Base-by-base conservation (phyloP, 768 basidiomycete species). In the Baorangia bicolor region DNA sequence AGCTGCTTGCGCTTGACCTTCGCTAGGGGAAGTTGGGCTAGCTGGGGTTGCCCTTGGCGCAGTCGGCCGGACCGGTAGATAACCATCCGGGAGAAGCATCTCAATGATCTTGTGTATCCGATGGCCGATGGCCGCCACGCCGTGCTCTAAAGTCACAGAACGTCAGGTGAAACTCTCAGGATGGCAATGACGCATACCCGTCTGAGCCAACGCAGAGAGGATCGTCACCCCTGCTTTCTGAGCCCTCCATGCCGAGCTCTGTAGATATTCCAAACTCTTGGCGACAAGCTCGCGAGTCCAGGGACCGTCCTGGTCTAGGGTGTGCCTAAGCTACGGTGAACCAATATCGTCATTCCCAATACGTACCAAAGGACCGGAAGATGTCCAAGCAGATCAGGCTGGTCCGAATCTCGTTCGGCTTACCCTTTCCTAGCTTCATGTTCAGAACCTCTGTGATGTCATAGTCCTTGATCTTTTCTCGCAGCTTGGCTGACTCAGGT, bases 161-260 rank as follows among this genome's bases (percentile, higher is more conserved):
- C 25, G 12, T 55, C 37, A 57, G 39, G 1, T 4, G 25, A 30
- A 27, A 12, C 25, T 13, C 18, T 21, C 6, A 38, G 16, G 12
- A 20, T 42, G 11, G 14, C 1, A 13, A 14, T 16, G 16, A 42
- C 27, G 1, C 51, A 18, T 57, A 65, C 66, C 39, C 0, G 66
- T 67, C 40, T 50, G 61, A 30, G 61, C 58, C 49, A 67, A 43
- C 5, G 66, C 60, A 12, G 55, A 65, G 11, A 67, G 64, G 14
- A 68, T 63, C 9, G 43, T 57, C 40, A 65, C 61, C 2, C 64
- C 66, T 12, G 64, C 64, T 25, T 67, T 67, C 52, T 65, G 66
- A 7, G 6, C 20, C 23, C 58, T 57, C 66, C 66, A 68, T 10
- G 7, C 27, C 5, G 20, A 11, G 0, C 39, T 38, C n/a, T 1